Base-by-base conservation (phyloP, 768 basidiomycete genomes). In the Rhizopogon roseolus region DNA sequence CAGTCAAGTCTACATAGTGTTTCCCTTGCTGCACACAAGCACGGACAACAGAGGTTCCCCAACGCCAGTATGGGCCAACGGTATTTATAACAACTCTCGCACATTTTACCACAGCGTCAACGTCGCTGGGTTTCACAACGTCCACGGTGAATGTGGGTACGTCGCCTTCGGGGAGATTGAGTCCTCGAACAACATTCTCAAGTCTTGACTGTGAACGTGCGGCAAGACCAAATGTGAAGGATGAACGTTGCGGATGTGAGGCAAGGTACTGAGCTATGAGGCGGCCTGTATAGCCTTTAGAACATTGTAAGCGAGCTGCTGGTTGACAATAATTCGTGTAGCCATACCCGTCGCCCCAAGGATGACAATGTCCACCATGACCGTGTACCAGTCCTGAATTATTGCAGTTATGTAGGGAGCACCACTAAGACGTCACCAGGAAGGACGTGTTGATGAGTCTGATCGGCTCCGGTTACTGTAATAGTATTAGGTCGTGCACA, bases 1-100 rank as follows among this genome's bases (percentile, higher is more conserved):
- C 87, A 2, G 87, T 82, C 34, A 94, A 73, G 68, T 98, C 95
- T 27, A 93, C 83, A 65, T 96, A 96, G 68, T 95, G 91, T 6
- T 81, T 79, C 5, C 88, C 85, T 54, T 86, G 72, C 36, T 72
- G 72, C 5, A 85, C 88, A 57, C 93, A 96, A 4, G 88, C 85
- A 53, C 81, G 89, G 17, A 92, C 88, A 11, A 93, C 85, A 8
- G 81, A 77, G n/a, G 82, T 82, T 3, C 90, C 88, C 71, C 78
- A 88, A 6, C 65, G 64, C 79, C 81, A 85, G 64, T 79, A 93
- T 2, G 90, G 90, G 1, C 91, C 91, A 32, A 88, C 81, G 29
- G 84, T 72, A 62, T 88, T 91, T 54, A 93, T 84, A 51, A 94
- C 81, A 17, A 93, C 85, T 43, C 78, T 78, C 5, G 81, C 73